Percentiles rank a stretch among this genome's conserved stretches.
Evolutionary conservation across 2,329 filamentous ascomycete species (phyloP).

Genomic region (Madurella mycetomatis): DNA sequence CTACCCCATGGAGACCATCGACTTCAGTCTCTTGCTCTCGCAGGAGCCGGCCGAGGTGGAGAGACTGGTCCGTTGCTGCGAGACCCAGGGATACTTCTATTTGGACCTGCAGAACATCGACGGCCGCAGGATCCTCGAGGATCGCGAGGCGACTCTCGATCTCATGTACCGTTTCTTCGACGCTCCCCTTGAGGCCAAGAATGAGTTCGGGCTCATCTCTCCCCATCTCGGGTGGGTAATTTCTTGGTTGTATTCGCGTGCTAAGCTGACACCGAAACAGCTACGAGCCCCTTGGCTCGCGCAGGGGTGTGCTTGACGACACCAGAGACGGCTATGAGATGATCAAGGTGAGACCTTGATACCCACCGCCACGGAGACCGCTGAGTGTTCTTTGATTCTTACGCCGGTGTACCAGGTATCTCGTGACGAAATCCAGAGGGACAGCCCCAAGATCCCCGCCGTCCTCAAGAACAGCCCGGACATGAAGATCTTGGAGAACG

Average conservation of each 20-base stretch:
- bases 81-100: conserved; percentile 52
- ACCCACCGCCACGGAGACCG: too few relatives aligned
- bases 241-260: background rate
- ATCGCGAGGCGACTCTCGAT: conserved; percentile 48
- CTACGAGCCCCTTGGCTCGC: conserved; percentile 47
- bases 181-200: conserved; percentile 50
- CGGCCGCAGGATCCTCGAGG: conserved; percentile 48
- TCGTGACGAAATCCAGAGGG: conserved; percentile 46
- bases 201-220: conserved; percentile 51
- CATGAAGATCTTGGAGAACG: conserved; percentile 45
- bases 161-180: conserved; percentile 55
- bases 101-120: conserved; percentile 50
- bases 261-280: conserved; percentile 13
- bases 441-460: conserved; percentile 42
- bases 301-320: conserved; percentile 43
- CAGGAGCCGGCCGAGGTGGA: conserved; percentile 52
- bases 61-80: conserved; percentile 45
- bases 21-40: conserved; percentile 49
- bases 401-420: conserved; percentile 24
- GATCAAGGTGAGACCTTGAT: conserved; percentile 40
- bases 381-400: background rate
- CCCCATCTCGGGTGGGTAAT: conserved; percentile 46
- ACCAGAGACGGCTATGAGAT: conserved; percentile 52
- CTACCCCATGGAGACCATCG: conserved; percentile 48
- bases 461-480: conserved; percentile 47